Conservation (phyloP, 139 green algal species). For the Closterium sp. region DNA sequence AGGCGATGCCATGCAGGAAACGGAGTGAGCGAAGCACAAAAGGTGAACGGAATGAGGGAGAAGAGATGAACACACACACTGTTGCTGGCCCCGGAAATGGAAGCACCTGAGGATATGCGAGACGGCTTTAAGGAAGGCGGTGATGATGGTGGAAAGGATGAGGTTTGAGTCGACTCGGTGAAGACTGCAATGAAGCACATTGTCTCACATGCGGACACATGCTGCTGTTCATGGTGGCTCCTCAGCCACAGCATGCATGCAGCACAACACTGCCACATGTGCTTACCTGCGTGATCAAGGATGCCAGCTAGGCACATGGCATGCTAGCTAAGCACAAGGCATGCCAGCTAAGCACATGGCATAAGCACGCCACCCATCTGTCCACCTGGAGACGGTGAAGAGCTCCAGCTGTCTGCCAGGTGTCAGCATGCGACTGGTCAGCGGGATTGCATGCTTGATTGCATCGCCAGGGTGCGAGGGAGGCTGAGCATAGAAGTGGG, state of each 20-base stretch:
- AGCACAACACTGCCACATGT: too few relatives aligned
- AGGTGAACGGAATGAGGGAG: neutral
- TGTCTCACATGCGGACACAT: too few relatives aligned
- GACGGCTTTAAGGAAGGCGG: conserved; percentile 84
- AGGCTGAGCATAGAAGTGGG: neutral
- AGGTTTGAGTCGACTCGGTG: too few relatives aligned
- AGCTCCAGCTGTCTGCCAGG: neutral
- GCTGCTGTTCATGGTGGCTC: too few relatives aligned
- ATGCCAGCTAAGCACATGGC: neutral
- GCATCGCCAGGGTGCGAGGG: neutral
- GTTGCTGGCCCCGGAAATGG: neutral
- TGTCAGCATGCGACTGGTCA: neutral
- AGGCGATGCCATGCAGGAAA: neutral
- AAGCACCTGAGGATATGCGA: conserved; percentile 15
- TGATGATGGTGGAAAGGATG: conserved; percentile 81
- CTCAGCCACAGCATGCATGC: too few relatives aligned
- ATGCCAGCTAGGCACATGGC: too few relatives aligned
- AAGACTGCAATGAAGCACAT: too few relatives aligned
- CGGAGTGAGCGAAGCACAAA: neutral
- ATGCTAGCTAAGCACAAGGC: neutral
- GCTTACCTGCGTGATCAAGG: too few relatives aligned
- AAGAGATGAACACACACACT: neutral
- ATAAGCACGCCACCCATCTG: neutral
- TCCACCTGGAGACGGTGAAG: neutral
- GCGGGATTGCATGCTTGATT: neutral